Conservation (phyloP, 2,329 filamentous ascomycete genomes). For the Sporothrix sp. region DNA sequence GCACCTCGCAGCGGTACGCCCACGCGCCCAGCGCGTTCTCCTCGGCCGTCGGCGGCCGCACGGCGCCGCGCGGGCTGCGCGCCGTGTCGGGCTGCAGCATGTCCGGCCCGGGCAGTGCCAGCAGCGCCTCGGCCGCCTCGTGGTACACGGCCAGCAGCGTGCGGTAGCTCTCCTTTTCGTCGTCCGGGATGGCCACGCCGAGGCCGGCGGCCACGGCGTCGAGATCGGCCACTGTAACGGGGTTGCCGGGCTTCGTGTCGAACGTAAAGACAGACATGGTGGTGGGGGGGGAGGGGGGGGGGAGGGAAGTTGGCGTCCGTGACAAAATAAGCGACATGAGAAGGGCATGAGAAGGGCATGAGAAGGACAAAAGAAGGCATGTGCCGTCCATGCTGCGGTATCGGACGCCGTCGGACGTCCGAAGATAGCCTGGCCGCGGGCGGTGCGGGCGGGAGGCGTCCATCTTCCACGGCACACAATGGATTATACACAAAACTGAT, state of each 20-base stretch:
- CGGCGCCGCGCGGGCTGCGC: neutral
- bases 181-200: neutral
- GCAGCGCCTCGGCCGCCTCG: neutral
- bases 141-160: constrained; percentile 2
- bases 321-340: no score
- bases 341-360: no score
- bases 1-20: neutral
- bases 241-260: neutral
- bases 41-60: neutral
- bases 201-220: neutral
- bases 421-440: no score
- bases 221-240: neutral
- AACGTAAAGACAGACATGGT: neutral
- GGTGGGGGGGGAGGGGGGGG: neutral
- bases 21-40: neutral
- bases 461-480: no score
- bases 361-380: no score
- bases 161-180: constrained; percentile 1
- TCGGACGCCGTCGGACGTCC: no score
- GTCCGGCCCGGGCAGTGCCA: neutral
- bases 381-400: no score
- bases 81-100: neutral
- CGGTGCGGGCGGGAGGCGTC: no score
- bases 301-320: no score
- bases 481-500: no score